phyloP scores from a whole-genome alignment of 2,329 filamentous ascomycete species.

The Monilinia polystroma region DNA sequence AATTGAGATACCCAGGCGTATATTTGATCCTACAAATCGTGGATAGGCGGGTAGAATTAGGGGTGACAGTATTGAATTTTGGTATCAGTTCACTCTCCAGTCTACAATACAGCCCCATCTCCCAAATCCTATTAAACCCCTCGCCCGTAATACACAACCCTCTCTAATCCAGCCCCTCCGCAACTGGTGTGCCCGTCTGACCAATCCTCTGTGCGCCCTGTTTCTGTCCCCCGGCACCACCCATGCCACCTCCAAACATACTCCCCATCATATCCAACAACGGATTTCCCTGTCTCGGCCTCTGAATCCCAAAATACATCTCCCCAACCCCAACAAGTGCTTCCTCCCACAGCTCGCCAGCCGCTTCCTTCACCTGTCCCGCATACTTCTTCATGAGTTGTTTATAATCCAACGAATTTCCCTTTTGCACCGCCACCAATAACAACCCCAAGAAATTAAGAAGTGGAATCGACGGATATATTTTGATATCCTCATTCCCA shows the following conservation, averaged over 20 bases:
- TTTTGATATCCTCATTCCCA: conserved; percentile 71
- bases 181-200: conserved; percentile 47
- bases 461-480: conserved; percentile 90
- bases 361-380: conserved; percentile 71
- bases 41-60: not conserved
- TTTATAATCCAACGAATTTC: conserved; percentile 71
- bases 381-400: conserved; percentile 82
- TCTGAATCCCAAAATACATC: conserved; percentile 93
- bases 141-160: not conserved
- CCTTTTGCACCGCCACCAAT: conserved; percentile 79
- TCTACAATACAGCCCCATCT: not conserved
- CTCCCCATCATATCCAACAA: conserved; percentile 98
- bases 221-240: conserved; percentile 44
- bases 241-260: conserved; percentile 77
- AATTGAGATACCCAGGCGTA: conserved; percentile 6
- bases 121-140: not conserved
- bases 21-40: not conserved
- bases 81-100: conserved; percentile 2
- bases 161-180: conserved; percentile 59
- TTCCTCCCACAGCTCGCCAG: conserved; percentile 73
- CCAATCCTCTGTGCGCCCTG: conserved; percentile 43
- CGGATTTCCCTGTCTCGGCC: conserved; percentile 86
- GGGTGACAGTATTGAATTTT: conserved; percentile 7
- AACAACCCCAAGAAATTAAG: conserved; percentile 91
- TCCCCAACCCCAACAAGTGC: conserved; percentile 84